Conservation (phyloP, 2,329 filamentous ascomycete genomes). For the Fusarium devonianum region DNA sequence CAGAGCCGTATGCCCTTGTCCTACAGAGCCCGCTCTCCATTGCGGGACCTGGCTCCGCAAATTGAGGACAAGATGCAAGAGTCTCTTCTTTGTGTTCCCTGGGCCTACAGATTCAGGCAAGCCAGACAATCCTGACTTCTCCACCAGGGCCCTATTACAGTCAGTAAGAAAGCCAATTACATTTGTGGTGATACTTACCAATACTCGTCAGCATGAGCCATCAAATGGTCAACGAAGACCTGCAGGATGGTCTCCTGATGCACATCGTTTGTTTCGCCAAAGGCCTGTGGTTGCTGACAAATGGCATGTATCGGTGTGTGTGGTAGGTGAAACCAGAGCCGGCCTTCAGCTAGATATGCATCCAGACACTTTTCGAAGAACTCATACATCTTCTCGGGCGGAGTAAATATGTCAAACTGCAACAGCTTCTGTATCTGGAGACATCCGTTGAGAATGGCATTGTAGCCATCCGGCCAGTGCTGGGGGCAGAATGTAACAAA, state of each 20-base stretch:
- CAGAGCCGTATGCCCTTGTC: conserved; percentile 8
- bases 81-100: not conserved
- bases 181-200: conserved; percentile 18
- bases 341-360: conserved; percentile 26
- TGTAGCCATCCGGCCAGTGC: conserved; percentile 37
- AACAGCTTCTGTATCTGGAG: conserved; percentile 19
- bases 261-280: not conserved
- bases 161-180: conserved; percentile 6
- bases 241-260: conserved; percentile 17
- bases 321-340: conserved; percentile 30
- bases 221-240: conserved; percentile 27
- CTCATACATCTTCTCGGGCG: conserved; percentile 6
- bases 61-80: conserved; percentile 29
- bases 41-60: conserved; percentile 1
- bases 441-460: conserved; percentile 30
- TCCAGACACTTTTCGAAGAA: conserved; percentile 33
- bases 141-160: conserved; percentile 25
- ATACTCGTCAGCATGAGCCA: conserved; percentile 23
- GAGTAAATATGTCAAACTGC: conserved; percentile 18
- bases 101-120: not conserved
- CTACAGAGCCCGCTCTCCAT: not conserved
- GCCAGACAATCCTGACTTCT: conserved; percentile 9
- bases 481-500: conserved; percentile 27
- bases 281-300: conserved; percentile 12
- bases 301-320: conserved; percentile 28